Conservation (phyloP, 192 early-diverging fungal species). For the Rhizophagus sp. region DNA sequence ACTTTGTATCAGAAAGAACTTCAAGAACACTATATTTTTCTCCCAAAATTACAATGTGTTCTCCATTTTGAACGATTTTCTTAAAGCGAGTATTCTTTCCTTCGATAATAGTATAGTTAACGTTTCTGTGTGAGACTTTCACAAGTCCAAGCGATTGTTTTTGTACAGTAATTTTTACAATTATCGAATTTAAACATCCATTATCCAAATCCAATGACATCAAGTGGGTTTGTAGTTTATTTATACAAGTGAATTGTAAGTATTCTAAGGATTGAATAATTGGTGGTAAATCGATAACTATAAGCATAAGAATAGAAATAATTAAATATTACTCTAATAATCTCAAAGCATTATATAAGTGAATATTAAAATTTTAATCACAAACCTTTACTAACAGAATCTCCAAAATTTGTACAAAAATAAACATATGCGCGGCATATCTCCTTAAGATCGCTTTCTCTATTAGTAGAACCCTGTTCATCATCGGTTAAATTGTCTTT, state of each 20-base stretch:
- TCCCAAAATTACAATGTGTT: constrained; percentile 11
- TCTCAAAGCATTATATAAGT: neutral
- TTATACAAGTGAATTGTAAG: constrained; percentile 2
- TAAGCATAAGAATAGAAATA: neutral
- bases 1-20: constrained; percentile 8
- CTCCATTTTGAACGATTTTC: neutral
- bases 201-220: constrained; percentile 12
- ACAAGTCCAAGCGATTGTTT: too few relatives aligned
- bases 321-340: neutral
- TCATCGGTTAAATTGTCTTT: neutral
- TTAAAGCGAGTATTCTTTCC: constrained; percentile 22
- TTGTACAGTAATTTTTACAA: constrained; percentile 1
- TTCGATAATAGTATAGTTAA: neutral
- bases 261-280: neutral
- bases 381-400: neutral
- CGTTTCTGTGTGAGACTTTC: too few relatives aligned
- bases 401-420: constrained; percentile 5
- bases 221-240: constrained; percentile 5
- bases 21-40: constrained; percentile 14
- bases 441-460: neutral
- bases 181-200: neutral
- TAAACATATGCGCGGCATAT: constrained; percentile 6
- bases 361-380: neutral
- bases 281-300: neutral
- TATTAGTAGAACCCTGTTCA: neutral